phyloP scores from a whole-genome alignment of 371 early-diverging fungal species.

The Mucor saturninus region DNA sequence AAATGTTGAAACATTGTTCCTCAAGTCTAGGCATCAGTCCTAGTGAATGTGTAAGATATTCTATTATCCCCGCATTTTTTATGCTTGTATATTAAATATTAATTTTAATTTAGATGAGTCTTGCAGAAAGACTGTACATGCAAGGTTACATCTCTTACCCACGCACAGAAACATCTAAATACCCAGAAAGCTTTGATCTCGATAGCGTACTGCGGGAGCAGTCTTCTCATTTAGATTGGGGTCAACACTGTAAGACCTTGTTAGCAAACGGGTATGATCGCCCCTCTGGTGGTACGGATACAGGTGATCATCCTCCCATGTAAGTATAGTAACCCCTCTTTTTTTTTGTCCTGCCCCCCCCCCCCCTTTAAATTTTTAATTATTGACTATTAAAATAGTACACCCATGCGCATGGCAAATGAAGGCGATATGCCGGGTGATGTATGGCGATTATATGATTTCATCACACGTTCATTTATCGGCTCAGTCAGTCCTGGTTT shows the following conservation, averaged over 20 bases:
- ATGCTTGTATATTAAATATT: neutral
- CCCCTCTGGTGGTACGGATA: conserved; percentile 56
- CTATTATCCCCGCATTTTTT: neutral
- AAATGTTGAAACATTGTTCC: conserved; percentile 54
- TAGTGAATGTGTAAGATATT: conserved; percentile 44
- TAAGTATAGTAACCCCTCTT: conserved; percentile 49
- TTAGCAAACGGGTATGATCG: conserved; percentile 39
- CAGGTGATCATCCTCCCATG: conserved; percentile 58
- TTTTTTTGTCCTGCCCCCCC: too few species aligned
- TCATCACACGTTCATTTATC: conserved; percentile 60
- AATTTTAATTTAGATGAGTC: conserved; percentile 43
- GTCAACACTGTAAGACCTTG: conserved; percentile 38
- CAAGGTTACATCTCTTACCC: conserved; percentile 78
- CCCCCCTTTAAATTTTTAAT: neutral
- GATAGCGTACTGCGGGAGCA: conserved; percentile 47
- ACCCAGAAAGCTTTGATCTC: conserved; percentile 64
- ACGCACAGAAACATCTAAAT: conserved; percentile 76
- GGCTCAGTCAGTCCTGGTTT: conserved; percentile 66
- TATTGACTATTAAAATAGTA: conserved; percentile 28
- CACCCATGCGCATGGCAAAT: conserved; percentile 52
- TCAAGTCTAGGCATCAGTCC: conserved; percentile 52
- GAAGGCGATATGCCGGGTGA: conserved; percentile 57
- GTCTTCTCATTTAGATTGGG: conserved; percentile 46
- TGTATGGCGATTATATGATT: conserved; percentile 69
- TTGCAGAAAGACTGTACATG: conserved; percentile 59